These are phyloP conservation scores for Termitomyces sp. DNA, from an alignment of 768 basidiomycete genomes.

Conservation along the genomic window DNA sequence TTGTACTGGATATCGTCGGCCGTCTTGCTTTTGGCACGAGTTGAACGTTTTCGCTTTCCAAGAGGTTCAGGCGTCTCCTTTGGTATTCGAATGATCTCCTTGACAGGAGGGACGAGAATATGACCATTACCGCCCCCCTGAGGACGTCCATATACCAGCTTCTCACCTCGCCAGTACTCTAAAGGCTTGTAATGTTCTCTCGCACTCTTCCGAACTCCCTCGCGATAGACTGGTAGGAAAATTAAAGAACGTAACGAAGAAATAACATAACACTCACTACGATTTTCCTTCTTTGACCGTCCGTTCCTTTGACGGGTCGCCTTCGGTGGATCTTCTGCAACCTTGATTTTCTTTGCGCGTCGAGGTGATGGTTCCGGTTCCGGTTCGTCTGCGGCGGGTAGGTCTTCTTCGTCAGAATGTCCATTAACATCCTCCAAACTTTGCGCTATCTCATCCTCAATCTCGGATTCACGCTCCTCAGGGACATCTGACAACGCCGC, in stretches of 20 bases:
- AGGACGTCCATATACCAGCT: constrained; percentile 71
- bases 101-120: constrained; percentile 57
- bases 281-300: constrained; percentile 38
- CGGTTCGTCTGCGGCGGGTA: constrained; percentile 25
- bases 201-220: constrained; percentile 66
- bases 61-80: constrained; percentile 34
- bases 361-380: constrained; percentile 25
- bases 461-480: constrained; percentile 39
- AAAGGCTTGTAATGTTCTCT: constrained; percentile 72
- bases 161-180: constrained; percentile 93
- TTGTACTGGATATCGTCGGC: constrained; percentile 36
- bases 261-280: constrained; percentile 22
- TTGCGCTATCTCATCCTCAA: constrained; percentile 42
- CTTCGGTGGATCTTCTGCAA: constrained; percentile 20
- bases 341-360: constrained; percentile 34
- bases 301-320: constrained; percentile 18
- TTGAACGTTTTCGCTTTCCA: constrained; percentile 31
- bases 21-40: constrained; percentile 48
- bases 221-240: constrained; percentile 27
- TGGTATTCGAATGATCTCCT: constrained; percentile 53
- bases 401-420: constrained; percentile 25
- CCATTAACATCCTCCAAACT: constrained; percentile 34
- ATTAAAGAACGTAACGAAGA: neutral
- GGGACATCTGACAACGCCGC: constrained; percentile 27
- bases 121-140: constrained; percentile 35